Evolutionary conservation across 805 yeast genomes (phyloP), one percentile per base, ranked within the genome.

Genomic region (Danielozyma ontarioensis): DNA sequence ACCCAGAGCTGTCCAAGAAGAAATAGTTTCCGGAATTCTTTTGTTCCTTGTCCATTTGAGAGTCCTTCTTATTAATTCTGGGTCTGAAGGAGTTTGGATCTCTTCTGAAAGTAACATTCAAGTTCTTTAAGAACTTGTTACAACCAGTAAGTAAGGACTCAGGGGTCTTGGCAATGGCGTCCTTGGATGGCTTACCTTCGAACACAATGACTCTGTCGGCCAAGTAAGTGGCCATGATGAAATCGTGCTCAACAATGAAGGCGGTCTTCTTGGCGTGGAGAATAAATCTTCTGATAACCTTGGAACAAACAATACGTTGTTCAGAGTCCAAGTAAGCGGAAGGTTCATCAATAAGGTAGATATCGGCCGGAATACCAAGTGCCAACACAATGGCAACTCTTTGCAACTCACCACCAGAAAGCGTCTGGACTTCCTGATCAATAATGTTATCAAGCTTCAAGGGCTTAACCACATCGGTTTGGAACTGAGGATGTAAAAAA

Each of bases 391-490:
- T 90, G 44, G 99, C 99, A 40, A 93, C 98, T 74, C 99, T 83
- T 71, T 93, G 99, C 71, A 93, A 76, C 72, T 93, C 99, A 80
- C 99, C 99, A 71, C 99, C 99, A 31, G 97, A 89, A 63, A 93
- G 72, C 51, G 87, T 86, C 70, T 87, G 96, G 33, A 93, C 98
- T 68, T 93, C 97, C 64, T 93, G 96, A 64, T 93, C 99, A 44
- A 93, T 83, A 50, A 93, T 85, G 57, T 83, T 89, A 50, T 93
- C 97, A 45, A 93, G 87, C 57, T 72, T 83, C 61, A 93, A 74
- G 34, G 98, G 98, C 68, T 90, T 93, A 53, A 85, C 85, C 33
- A 93, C 99, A 69, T 93, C 98, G 29, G 97, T 85, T 70, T 93
- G 96, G 72, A 93, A 93, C 68, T 93, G 98, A 29, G 98, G 97